Base-by-base conservation (phyloP, 257 asterid genomes). In the Solanum lycopersicoides region DNA sequence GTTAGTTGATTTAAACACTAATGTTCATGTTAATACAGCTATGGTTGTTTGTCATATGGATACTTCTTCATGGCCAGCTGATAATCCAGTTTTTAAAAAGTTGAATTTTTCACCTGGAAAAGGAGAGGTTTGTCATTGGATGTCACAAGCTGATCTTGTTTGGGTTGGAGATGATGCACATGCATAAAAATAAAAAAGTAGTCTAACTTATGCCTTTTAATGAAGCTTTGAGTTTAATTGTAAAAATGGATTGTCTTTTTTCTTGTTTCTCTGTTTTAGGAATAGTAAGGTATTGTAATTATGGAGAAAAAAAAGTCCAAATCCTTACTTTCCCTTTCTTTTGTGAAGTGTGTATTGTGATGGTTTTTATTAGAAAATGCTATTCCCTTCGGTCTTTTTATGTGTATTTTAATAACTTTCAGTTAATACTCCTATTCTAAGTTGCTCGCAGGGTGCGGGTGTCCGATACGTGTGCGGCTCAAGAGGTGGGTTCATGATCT, bases 41-140 rank as follows among this genome's bases (percentile, higher is more conserved):
- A 53, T 15, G 20, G 35, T 72, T 37, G 63, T 56, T 86, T 56
- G 86, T 65, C 35, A 72, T 35, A 72, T 72, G 80, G 80, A 72
- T 72, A 72, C 80, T 18, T 72, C 47, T 18, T 72, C 80, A 18
- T 72, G 80, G 47, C 25, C 80, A 8, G 47, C 45, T 35, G 45
- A 72, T 72, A 47, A 72, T 72, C 28, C 47, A 15, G 25, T 42
- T 72, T 72, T 72, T 28, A 34, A 72, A 34, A 72, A 18, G 28
- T 20, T 72, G 45, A 72, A 59, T 59, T 35, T 60, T 44, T 39
- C 68, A 45, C 88, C 85, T 2, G 85, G 84, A 37, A 60, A 86
- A 37, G 85, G 84, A 13, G 88, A 75, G 73, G 88, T 53, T 30
- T 86, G 88, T 73, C 88, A 86, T 39, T 75, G 88, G 88, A 86